phyloP scores from a whole-genome alignment of 2,329 filamentous ascomycete genomes.

The Berkeleyomyces basicola region DNA sequence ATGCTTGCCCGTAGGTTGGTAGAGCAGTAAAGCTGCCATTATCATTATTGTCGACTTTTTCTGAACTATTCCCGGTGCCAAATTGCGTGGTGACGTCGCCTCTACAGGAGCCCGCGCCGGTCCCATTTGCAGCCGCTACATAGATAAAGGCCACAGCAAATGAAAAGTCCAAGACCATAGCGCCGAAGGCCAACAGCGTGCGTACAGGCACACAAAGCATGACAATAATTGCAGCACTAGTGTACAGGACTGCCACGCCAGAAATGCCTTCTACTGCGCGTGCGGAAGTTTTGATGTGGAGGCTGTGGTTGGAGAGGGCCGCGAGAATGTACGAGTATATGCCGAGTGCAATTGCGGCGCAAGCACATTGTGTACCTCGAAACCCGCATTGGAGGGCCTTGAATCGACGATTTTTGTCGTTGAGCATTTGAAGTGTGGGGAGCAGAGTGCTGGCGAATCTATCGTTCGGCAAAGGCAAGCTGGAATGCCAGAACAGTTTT shows the following conservation, averaged over 20 bases:
- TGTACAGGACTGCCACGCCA: slow-evolving; percentile 59
- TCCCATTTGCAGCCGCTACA: slow-evolving; percentile 56
- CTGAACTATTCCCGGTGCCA: slow-evolving; percentile 36
- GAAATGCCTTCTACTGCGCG: slow-evolving; percentile 66
- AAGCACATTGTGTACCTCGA: slow-evolving; percentile 57
- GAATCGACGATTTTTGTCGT: slow-evolving; percentile 25
- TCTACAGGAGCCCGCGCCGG: slow-evolving; percentile 48
- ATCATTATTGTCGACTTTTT: slow-evolving; percentile 1
- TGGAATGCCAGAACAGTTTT: background rate
- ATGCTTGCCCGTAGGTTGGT: slow-evolving; percentile 38
- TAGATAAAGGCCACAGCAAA: slow-evolving; percentile 70
- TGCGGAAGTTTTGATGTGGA: slow-evolving; percentile 45
- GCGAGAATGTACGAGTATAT: slow-evolving; percentile 77
- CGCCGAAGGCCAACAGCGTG: slow-evolving; percentile 53
- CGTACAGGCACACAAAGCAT: slow-evolving; percentile 68
- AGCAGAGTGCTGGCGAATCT: background rate
- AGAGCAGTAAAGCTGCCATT: slow-evolving; percentile 30
- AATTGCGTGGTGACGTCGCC: slow-evolving; percentile 48
- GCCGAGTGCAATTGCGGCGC: slow-evolving; percentile 55
- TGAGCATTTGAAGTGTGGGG: background rate
- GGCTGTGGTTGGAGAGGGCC: slow-evolving; percentile 46
- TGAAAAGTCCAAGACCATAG: slow-evolving; percentile 57
- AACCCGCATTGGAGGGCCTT: slow-evolving; percentile 54
- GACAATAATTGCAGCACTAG: slow-evolving; percentile 51
- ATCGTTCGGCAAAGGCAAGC: background rate